A percentile compares a stretch with the other conserved stretches of the same genome.
These are phyloP conservation scores for Chaetomium strumarium DNA, from an alignment of 2,329 filamentous ascomycete species.

Conservation along the genomic window DNA sequence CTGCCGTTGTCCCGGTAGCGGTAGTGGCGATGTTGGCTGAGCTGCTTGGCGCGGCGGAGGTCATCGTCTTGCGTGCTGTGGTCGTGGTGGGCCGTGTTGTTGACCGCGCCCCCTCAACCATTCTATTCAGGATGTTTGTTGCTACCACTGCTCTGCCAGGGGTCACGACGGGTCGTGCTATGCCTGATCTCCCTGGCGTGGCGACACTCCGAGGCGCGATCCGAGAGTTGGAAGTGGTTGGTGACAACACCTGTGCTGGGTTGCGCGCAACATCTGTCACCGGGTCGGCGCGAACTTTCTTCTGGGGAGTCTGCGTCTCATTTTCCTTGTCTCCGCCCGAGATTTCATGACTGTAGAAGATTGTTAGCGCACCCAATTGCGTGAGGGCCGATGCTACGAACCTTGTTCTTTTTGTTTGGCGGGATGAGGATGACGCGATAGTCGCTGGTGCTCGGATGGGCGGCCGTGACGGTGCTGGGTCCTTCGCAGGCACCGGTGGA, in stretches of 20 bases:
- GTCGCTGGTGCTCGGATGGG: slow-evolving; percentile 34
- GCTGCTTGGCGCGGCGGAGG: slow-evolving; percentile 27
- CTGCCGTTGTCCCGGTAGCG: slow-evolving; percentile 30
- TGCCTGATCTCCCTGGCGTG: slow-evolving; percentile 42
- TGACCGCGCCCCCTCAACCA: slow-evolving; percentile 55
- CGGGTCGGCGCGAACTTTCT: slow-evolving; percentile 46
- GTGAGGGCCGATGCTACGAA: slow-evolving; percentile 28
- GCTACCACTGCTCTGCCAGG: slow-evolving; percentile 50
- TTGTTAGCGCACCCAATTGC: slow-evolving; percentile 23
- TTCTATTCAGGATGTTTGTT: slow-evolving; percentile 45
- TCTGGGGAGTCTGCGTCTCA: slow-evolving; percentile 64
- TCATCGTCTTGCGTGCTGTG: slow-evolving; percentile 31
- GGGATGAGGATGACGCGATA: slow-evolving; percentile 13
- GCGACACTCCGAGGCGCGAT: slow-evolving; percentile 48
- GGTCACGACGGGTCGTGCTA: slow-evolving; percentile 54
- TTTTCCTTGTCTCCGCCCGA: slow-evolving; percentile 73
- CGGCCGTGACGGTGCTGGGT: slow-evolving; percentile 27
- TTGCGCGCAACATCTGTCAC: slow-evolving; percentile 38
- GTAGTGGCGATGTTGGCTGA: slow-evolving; percentile 25
- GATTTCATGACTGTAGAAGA: slow-evolving; percentile 51
- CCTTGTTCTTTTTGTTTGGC: slow-evolving; percentile 46
- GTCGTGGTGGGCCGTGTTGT: slow-evolving; percentile 19
- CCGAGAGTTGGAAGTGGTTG: slow-evolving; percentile 75
- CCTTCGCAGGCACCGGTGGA: slow-evolving; percentile 48
- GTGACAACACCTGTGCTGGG: slow-evolving; percentile 65